phyloP scores from a whole-genome alignment of 1,139 yeast species.

The Taphrina wiesneri region DNA sequence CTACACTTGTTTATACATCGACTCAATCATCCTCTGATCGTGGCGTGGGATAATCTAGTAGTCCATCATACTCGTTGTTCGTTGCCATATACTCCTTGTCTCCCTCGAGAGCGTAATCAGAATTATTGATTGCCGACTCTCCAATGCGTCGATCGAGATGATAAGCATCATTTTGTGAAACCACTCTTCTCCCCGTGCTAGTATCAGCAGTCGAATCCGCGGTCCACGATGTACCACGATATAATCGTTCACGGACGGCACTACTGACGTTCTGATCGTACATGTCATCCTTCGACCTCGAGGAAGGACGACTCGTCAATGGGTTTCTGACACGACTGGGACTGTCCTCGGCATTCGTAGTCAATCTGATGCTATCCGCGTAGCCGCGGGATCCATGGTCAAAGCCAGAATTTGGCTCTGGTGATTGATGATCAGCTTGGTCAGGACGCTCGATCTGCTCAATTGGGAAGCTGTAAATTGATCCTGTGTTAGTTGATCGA shows the following conservation, averaged over 20 bases:
- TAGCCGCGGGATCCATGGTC: not conserved
- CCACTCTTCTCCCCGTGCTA: not conserved
- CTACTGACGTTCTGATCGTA: not conserved
- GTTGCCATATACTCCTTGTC: not conserved
- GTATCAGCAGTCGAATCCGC: not conserved
- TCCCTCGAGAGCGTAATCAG: not conserved
- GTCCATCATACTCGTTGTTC: not conserved
- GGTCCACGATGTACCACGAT: constrained; percentile 4
- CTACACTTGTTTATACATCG: not conserved
- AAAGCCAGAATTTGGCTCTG: not conserved
- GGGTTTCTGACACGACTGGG: not conserved
- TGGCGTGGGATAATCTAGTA: not conserved
- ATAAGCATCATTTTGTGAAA: not conserved
- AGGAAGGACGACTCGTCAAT: not conserved
- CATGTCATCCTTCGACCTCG: constrained; percentile 12
- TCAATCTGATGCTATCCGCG: not conserved
- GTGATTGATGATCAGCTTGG: not conserved
- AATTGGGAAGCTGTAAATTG: constrained; percentile 12
- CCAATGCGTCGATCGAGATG: not conserved
- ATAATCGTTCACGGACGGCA: not conserved
- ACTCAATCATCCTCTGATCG: not conserved
- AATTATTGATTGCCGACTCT: not conserved
- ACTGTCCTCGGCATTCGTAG: not conserved
- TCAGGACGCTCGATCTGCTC: constrained; percentile 2
- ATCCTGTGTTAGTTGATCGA: not conserved